A percentile compares a stretch with the other conserved stretches of the same genome.
phyloP scores from a whole-genome alignment of 768 basidiomycete genomes.

The Rhizopogon rudus region DNA sequence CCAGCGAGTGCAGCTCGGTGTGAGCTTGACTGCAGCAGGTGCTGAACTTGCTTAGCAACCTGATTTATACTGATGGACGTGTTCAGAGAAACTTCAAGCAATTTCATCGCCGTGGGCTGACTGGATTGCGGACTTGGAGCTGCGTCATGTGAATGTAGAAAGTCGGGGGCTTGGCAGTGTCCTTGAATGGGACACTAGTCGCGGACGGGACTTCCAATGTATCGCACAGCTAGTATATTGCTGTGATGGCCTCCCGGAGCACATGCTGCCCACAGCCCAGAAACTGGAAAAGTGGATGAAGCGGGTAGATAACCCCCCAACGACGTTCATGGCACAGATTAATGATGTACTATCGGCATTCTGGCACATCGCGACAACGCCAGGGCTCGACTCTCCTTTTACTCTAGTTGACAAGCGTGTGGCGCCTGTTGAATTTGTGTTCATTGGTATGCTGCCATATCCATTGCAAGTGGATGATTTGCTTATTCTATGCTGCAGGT shows the following conservation, averaged over 20 bases:
- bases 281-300: conserved; percentile 50
- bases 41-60: not conserved
- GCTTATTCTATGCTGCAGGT: conserved; percentile 37
- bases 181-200: conserved; percentile 59
- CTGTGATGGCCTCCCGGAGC: conserved; percentile 47
- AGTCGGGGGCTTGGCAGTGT: conserved; percentile 47
- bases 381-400: conserved; percentile 43
- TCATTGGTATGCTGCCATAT: conserved; percentile 52
- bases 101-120: conserved; percentile 65
- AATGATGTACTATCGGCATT: conserved; percentile 49
- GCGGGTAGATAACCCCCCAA: conserved; percentile 31
- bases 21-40: conserved; percentile 72
- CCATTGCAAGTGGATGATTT: not conserved
- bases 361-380: conserved; percentile 44
- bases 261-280: conserved; percentile 43
- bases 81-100: conserved; percentile 73
- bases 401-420: conserved; percentile 51
- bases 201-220: conserved; percentile 75
- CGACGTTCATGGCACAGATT: conserved; percentile 50
- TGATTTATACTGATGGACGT: not conserved
- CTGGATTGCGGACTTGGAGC: conserved; percentile 60
- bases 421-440: conserved; percentile 75
- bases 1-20: conserved; percentile 78
- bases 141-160: conserved; percentile 50
- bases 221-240: conserved; percentile 67